phyloP scores from a whole-genome alignment of 805 yeast species.

The Priceomyces melissophilus region DNA sequence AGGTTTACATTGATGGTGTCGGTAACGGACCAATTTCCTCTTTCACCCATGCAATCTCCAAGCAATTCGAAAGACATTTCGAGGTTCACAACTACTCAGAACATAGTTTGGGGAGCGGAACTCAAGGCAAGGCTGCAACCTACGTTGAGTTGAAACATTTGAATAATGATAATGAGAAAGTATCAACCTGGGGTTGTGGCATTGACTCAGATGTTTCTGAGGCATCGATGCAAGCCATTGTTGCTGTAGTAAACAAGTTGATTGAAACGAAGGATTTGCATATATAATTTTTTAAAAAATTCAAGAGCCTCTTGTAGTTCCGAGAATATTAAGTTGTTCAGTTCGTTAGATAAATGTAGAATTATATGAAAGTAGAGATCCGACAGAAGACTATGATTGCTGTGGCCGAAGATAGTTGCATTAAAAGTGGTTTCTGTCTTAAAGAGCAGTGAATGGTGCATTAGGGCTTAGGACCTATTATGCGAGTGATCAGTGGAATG shows the following conservation, averaged over 20 bases:
- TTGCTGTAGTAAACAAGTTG: slow-evolving; percentile 52
- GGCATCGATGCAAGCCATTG: slow-evolving; percentile 57
- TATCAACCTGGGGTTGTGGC: slow-evolving; percentile 42
- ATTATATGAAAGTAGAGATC: too few relatives aligned
- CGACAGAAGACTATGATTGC: too few relatives aligned
- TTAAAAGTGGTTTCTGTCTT: too few relatives aligned
- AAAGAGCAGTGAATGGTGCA: too few relatives aligned
- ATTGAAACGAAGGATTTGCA: slow-evolving; percentile 22
- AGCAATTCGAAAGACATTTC: slow-evolving; percentile 47
- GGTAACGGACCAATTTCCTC: slow-evolving; percentile 84
- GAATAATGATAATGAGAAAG: slow-evolving; percentile 34
- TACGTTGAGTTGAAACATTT: slow-evolving; percentile 53
- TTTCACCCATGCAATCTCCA: slow-evolving; percentile 60
- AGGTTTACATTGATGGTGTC: slow-evolving; percentile 44
- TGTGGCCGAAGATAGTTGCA: too few relatives aligned
- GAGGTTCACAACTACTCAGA: slow-evolving; percentile 68
- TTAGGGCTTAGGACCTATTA: slow-evolving; percentile 1
- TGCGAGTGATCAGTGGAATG: background rate
- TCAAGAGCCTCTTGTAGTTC: background rate
- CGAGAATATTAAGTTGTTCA: background rate
- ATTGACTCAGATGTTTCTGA: slow-evolving; percentile 41
- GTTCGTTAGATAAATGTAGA: background rate
- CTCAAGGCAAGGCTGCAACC: slow-evolving; percentile 71
- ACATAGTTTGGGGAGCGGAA: slow-evolving; percentile 71
- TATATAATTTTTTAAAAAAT: background rate